Evolutionary conservation across 768 basidiomycete genomes (phyloP), one percentile per base, ranked within the genome.

Genomic region (Chiua virens): DNA sequence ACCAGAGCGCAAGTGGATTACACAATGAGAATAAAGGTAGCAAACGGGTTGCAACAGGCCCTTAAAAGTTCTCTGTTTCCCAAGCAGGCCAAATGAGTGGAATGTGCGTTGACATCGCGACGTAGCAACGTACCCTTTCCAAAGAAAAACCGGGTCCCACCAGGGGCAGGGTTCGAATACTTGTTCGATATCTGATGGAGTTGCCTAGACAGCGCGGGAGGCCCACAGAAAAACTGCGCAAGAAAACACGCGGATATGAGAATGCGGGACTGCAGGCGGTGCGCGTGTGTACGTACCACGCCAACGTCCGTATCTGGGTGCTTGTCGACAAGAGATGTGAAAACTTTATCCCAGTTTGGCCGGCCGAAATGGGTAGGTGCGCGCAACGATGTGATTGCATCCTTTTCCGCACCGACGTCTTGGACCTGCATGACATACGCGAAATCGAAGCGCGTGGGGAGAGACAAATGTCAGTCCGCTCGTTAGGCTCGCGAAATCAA

Each of bases 311-410:
- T 89, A 57, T 90, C 86, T 0, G 87, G 83, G 59, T 97, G 95
- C 67, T 87, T 90, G 62, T 89, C 83, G 3, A 77, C 77, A 49
- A 98, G 81, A 11, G 86, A 86, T 28, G 73, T 63, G 70, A 89
- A 90, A 14, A 86, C 82, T 39, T 79, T 77, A 56, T 87, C 85
- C 88, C 86, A 89, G 68, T 95, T 93, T 15, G 93, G 93, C 52
- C 93, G 73, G 38, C 94, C 91, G 63, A 88, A 95, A 71, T 96
- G 93, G 10, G 95, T 98, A 0, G 95, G 95, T 0, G 95, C 87
- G 20, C 92, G 81, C 11, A 97, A 75, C 1, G 85, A 79, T 4
- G 94, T 96, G 65, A 98, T 89, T 3, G 93, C 87, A 60, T 98
- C 95, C 71, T 85, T 87, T 54, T 96, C 90, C 2, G 90, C 89